A percentile compares a stretch with the other conserved stretches of the same genome.
phyloP scores from a whole-genome alignment of 352 stramenopile genomes.

The Pythium sp. region DNA sequence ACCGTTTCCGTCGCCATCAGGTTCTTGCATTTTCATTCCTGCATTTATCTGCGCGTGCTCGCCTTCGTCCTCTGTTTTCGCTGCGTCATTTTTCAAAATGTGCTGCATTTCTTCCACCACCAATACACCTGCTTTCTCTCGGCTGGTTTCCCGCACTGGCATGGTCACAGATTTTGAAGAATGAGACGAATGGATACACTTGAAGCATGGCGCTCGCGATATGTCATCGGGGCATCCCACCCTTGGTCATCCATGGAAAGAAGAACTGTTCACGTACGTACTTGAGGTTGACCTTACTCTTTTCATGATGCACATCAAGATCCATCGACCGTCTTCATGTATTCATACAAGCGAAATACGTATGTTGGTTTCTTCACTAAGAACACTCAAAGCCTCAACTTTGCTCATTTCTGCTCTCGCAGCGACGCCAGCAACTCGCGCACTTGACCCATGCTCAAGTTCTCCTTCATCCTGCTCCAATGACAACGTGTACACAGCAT shows the following conservation, averaged over 20 bases:
- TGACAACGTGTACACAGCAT: neutral
- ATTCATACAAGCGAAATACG: neutral
- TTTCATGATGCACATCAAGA: neutral
- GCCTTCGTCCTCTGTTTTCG: neutral
- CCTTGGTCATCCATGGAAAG: neutral
- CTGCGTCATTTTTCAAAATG: neutral
- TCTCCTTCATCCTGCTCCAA: slow-evolving; percentile 51
- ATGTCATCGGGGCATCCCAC: neutral
- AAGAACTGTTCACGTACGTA: neutral
- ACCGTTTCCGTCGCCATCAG: neutral
- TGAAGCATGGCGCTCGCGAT: neutral
- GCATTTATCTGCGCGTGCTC: neutral
- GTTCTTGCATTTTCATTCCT: neutral
- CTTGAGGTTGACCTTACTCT: neutral
- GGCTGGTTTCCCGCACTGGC: neutral
- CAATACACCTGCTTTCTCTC: neutral
- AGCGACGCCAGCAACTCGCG: slow-evolving; percentile 20
- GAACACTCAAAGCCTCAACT: neutral
- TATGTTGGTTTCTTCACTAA: neutral
- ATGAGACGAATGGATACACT: slow-evolving; percentile 3
- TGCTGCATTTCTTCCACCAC: too few species aligned
- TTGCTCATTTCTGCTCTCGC: neutral
- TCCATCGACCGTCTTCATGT: neutral
- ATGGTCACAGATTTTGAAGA: neutral
- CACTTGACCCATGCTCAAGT: slow-evolving; percentile 40